Conservation (phyloP, 176 grass and related monocot species). For the Oryza punctata region DNA sequence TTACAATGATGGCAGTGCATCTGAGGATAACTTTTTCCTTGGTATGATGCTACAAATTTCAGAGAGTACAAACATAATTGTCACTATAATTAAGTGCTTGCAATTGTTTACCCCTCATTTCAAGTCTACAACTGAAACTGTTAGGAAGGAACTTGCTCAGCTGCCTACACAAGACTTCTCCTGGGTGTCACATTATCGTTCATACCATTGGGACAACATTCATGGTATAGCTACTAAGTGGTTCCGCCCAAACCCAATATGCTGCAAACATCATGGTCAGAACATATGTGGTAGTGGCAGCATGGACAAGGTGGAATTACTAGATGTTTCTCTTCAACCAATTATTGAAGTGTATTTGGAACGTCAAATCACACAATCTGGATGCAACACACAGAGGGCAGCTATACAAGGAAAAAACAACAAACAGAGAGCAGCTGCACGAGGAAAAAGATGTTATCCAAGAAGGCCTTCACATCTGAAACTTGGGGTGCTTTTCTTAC, state of each 20-base stretch:
- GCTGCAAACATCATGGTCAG: constrained; percentile 2
- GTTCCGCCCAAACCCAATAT: not conserved
- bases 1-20: not conserved
- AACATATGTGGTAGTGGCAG: not conserved
- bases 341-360: not conserved
- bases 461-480: not conserved
- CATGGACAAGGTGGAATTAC: too few species aligned
- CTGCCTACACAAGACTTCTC: not conserved
- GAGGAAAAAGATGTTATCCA: not conserved
- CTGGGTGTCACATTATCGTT: not conserved
- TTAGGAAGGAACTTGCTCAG: not conserved
- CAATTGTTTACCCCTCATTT: not conserved
- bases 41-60: not conserved
- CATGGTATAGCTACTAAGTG: not conserved
- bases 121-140: not conserved
- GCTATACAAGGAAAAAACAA: not conserved
- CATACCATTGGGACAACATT: not conserved
- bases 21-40: not conserved
- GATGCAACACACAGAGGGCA: not conserved
- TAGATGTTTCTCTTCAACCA: not conserved
- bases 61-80: not conserved
- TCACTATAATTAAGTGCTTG: not conserved
- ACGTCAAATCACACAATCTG: not conserved
- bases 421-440: not conserved
- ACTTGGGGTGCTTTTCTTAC: not conserved